Evolutionary conservation across 805 yeast species (phyloP).

Genomic region (Brettanomyces sp.): DNA sequence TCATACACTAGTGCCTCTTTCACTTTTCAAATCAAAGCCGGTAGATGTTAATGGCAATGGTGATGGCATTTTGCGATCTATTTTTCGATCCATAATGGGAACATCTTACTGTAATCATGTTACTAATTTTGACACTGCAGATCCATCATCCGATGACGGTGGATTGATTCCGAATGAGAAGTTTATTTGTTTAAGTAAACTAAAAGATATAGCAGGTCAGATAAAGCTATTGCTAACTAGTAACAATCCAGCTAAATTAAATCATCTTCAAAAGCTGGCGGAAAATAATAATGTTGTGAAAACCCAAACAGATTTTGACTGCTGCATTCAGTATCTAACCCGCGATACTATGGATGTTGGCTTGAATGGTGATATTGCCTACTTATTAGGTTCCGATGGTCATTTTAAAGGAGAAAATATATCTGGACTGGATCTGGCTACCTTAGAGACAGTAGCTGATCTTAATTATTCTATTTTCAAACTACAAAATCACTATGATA

Average conservation of each 20-base stretch:
- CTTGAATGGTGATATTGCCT: neutral
- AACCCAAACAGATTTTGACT: constrained; percentile 13
- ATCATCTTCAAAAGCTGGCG: constrained; percentile 9
- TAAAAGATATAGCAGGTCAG: constrained; percentile 6
- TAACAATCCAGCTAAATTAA: constrained; percentile 8
- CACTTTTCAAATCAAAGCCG: constrained; percentile 7
- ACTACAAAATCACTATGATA: constrained; percentile 11
- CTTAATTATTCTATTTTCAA: constrained; percentile 19
- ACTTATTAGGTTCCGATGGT: neutral
- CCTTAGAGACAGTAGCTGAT: constrained; percentile 17
- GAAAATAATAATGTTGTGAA: constrained; percentile 1
- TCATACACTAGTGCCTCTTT: constrained; percentile 14
- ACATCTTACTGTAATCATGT: constrained; percentile 4
- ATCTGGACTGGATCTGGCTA: constrained; percentile 8
- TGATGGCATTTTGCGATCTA: constrained; percentile 6
- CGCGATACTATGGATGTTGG: constrained; percentile 8
- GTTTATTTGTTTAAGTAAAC: constrained; percentile 10
- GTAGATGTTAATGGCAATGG: constrained; percentile 2
- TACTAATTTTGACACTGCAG: constrained; percentile 4
- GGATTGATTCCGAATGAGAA: constrained; percentile 10
- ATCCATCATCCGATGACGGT: constrained; percentile 6
- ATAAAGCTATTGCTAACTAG: constrained; percentile 4
- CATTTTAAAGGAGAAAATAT: constrained; percentile 1
- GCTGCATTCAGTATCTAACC: constrained; percentile 15
- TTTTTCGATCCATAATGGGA: constrained; percentile 1